Base-by-base conservation (phyloP, 1,284 basidiomycete genomes). In the Leccinum pseudoinsigne region DNA sequence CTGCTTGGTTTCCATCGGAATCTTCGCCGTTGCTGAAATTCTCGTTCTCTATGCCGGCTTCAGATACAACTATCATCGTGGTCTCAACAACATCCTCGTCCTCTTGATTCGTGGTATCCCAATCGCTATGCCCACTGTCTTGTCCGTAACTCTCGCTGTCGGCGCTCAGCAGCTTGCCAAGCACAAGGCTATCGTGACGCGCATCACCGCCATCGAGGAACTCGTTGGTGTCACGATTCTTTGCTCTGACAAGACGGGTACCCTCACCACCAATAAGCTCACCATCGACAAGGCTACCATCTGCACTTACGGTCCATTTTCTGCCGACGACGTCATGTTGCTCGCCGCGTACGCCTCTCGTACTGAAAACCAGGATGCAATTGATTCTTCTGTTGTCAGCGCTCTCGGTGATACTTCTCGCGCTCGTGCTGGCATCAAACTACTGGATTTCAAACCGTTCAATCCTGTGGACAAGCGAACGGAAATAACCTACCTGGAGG, bases 391-490 rank as follows among this genome's bases (percentile, higher is more conserved):
- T 70, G 92, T 97, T 68, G 91, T 96, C 61, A 81, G 84, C 64
- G 90, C 94, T 62, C 83, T 97, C 63, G 87, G 89, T 62, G 91
- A 94, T 76, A 73, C 87, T 6, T 57, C 78, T 53, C 84, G 85
- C 67, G 95, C 96, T 65, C 95, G 95, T 70, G 86, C 85, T 64
- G 96, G 95, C 60, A 97, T 98, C 82, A 95, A 93, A 78, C 88
- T 98, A 62, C 84, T 98, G 75, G 95, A 98, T 81, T 99, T 99
- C 87, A 98, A 97, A 84, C 95, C 97, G 21, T 98, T 98, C 88
- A 97, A 98, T 86, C 96, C 97, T 64, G 94, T 97, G 71, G 95
- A 97, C 86, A 98, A 98, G 87, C 94, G 96, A 77, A 98, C 96
- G 66, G 95, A 98, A 82, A 96, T 97, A 76, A 98, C 97, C 62